phyloP scores from a whole-genome alignment of 306 rosid species.

The Cucumis hystrix region DNA sequence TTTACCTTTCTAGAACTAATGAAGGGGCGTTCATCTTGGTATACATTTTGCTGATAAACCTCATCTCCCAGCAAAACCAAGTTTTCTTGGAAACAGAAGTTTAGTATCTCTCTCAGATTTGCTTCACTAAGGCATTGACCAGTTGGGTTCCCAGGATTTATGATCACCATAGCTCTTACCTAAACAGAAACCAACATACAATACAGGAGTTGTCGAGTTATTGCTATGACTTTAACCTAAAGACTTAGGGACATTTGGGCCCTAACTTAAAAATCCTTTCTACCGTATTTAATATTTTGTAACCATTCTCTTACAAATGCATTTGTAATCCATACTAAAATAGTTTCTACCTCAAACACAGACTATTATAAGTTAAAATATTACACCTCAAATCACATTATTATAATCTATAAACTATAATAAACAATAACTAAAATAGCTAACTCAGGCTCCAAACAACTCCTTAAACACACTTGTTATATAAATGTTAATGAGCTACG shows the following conservation, averaged over 20 bases:
- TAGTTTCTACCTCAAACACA: too few species aligned
- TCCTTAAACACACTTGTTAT: not conserved
- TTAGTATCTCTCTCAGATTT: conserved; percentile 61
- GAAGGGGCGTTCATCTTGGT: conserved; percentile 95
- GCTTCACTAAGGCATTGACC: conserved; percentile 92
- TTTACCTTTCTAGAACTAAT: conserved; percentile 76
- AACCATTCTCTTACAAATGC: too few species aligned
- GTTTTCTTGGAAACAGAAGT: conserved; percentile 65
- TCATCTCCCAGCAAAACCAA: conserved; percentile 94
- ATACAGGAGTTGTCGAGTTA: not conserved
- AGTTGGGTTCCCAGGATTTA: conserved; percentile 97
- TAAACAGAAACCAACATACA: conserved; percentile 20
- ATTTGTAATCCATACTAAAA: too few species aligned
- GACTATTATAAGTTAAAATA: too few species aligned
- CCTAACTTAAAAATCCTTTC: too few species aligned
- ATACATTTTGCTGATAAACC: conserved; percentile 92
- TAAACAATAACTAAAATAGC: too few species aligned
- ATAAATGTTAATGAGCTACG: not conserved
- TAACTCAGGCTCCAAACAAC: too few species aligned
- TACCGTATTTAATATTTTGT: too few species aligned
- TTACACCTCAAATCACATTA: too few species aligned
- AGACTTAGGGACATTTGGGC: not conserved
- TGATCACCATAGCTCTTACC: conserved; percentile 99
- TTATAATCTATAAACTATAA: too few species aligned
- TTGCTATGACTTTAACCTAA: not conserved